Conservation (phyloP, 257 asterid genomes). For the Sherardia arvensis region DNA sequence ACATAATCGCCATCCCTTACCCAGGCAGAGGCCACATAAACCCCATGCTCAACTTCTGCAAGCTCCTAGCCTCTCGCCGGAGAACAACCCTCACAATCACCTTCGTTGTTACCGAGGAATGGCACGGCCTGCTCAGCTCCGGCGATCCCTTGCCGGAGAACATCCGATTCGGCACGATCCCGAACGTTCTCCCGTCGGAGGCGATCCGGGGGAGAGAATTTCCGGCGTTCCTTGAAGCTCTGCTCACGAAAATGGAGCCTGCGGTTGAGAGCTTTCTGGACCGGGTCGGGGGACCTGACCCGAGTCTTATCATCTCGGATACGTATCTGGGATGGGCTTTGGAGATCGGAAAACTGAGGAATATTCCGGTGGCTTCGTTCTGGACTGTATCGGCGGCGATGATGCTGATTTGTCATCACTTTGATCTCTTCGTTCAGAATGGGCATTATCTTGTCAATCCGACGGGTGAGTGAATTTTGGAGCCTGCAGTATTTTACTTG, state of each 20-base stretch:
- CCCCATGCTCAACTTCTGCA: slow-evolving; percentile 32
- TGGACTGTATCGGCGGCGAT: slow-evolving; percentile 69
- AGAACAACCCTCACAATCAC: slow-evolving; percentile 18
- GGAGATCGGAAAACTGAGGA: slow-evolving; percentile 41
- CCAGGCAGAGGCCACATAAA: slow-evolving; percentile 86
- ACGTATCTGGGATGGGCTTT: slow-evolving; percentile 35
- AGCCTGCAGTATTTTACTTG: too few relatives aligned
- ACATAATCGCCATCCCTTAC: slow-evolving; percentile 57
- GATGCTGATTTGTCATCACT: slow-evolving; percentile 40
- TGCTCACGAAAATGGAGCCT: background rate
- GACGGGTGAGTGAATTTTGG: slow-evolving; percentile 42
- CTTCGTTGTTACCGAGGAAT: slow-evolving; percentile 38
- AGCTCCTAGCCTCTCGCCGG: slow-evolving; percentile 17
- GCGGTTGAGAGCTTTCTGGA: slow-evolving; percentile 1
- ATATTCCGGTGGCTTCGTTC: slow-evolving; percentile 68
- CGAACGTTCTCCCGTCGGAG: slow-evolving; percentile 4
- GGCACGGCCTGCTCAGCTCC: slow-evolving; percentile 30
- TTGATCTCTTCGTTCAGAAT: slow-evolving; percentile 29
- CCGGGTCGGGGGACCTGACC: background rate
- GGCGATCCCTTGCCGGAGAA: slow-evolving; percentile 4
- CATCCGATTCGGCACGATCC: background rate
- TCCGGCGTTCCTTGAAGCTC: background rate
- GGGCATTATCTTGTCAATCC: slow-evolving; percentile 36
- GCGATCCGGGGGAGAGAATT: background rate
- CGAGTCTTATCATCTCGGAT: background rate